phyloP scores from a whole-genome alignment of 371 early-diverging fungal genomes.

The Rhizopus arrhizus region DNA sequence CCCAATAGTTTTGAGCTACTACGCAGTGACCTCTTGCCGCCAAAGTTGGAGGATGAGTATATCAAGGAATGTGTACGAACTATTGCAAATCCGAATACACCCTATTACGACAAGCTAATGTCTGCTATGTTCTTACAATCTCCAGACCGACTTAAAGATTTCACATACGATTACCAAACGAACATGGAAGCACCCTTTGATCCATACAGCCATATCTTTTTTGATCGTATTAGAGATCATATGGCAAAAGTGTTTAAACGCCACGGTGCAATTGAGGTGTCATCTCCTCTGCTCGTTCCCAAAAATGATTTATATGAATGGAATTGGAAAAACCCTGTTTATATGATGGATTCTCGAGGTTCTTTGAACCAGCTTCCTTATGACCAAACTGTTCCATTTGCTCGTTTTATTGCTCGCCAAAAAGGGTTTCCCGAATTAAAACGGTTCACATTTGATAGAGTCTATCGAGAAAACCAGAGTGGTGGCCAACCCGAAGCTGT shows the following conservation, averaged over 20 bases:
- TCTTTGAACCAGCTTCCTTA: slow-evolving; percentile 85
- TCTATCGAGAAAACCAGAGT: slow-evolving; percentile 74
- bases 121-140: slow-evolving; percentile 79
- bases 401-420: slow-evolving; percentile 78
- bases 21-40: slow-evolving; percentile 77
- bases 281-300: slow-evolving; percentile 85
- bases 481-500: slow-evolving; percentile 83
- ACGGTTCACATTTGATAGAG: slow-evolving; percentile 84
- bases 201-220: slow-evolving; percentile 66
- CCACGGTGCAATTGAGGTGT: slow-evolving; percentile 88
- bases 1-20: slow-evolving; percentile 86
- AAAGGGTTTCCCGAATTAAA: slow-evolving; percentile 75
- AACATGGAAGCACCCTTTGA: slow-evolving; percentile 55
- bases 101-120: slow-evolving; percentile 85
- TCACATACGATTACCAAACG: slow-evolving; percentile 86
- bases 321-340: slow-evolving; percentile 72
- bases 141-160: slow-evolving; percentile 84
- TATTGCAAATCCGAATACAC: slow-evolving; percentile 87
- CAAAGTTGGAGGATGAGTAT: slow-evolving; percentile 90
- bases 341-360: slow-evolving; percentile 82
- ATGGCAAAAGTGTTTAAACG: slow-evolving; percentile 80
- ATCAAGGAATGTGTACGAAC: slow-evolving; percentile 89
- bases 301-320: slow-evolving; percentile 72
- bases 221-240: slow-evolving; percentile 71
- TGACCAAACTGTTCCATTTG: slow-evolving; percentile 93